Base-by-base conservation (phyloP, 2,329 filamentous ascomycete species). In the Aspergillus ustus region DNA sequence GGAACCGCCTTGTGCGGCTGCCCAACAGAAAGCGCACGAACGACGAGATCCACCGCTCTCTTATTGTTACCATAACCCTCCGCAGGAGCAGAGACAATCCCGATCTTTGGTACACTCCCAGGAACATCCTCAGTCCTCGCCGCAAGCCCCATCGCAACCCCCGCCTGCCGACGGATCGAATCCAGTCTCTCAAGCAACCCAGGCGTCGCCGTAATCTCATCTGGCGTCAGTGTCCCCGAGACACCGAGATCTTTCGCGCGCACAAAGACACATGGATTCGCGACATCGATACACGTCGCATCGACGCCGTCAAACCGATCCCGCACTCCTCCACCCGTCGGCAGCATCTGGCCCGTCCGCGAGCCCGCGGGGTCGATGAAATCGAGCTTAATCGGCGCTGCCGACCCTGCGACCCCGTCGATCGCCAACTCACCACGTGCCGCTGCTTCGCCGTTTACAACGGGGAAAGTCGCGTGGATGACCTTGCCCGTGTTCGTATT, bases 401-500 rank as follows among this genome's bases (percentile, higher is more conserved):
- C 85, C 0, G 79, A 83, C 0, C 87, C 87, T 2, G 85, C 77
- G 0, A 90, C 88, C 0, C 88, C 89, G 68, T 89, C 88, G 64
- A 91, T 89, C 1, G 77, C 74, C 69, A 88, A 89, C 11, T 84
- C 79, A 0, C 87, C 88, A 7, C 76, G 63, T 2, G 80, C 76
- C 2, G 80, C 80, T 2, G 84, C 79, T 60, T 85, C 80, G 0
- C 76, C 80, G 1, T 80, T 81, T 0, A 76, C 70, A 2, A 88
- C 79, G 0, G 79, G 75, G 65, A 91, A 90, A 0, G 78, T 83
- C 1, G 85, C 82, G 46, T 83, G 75, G 60, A 91, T 85, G 28
- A 88, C 73, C 70, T 91, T 91, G 19, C 77, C 77, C 0, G 90
- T 92, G 67, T 92, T 92, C 1, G 89, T 91, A 72, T 93, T 92